A percentile compares a stretch with the other conserved stretches of the same genome.
These are phyloP conservation scores for Blastobotrys capitulatus DNA, from an alignment of 1,139 yeast genomes.

Conservation along the genomic window DNA sequence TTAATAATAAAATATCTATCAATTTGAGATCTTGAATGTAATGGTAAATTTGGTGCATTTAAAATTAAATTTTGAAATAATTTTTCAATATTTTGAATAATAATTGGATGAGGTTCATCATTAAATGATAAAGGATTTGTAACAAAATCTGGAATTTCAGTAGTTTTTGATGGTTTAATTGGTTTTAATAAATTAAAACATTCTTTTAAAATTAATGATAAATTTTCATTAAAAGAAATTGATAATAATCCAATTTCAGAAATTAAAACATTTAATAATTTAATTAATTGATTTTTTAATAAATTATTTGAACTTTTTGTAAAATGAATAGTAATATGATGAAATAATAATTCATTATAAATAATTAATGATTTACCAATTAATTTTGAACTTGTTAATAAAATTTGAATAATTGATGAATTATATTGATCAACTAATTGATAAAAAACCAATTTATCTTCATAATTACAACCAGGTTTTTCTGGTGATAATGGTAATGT, in stretches of 20 bases:
- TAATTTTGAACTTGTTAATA: constrained; percentile 15
- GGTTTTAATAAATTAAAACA: constrained; percentile 22
- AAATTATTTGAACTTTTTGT: constrained; percentile 7
- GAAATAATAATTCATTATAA: constrained; percentile 24
- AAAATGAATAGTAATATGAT: constrained; percentile 20
- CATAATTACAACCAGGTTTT: constrained; percentile 18
- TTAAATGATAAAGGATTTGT: constrained; percentile 61
- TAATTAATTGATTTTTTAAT: constrained; percentile 13
- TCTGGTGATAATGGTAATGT: constrained; percentile 19
- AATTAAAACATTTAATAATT: constrained; percentile 18
- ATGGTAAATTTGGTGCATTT: constrained; percentile 48
- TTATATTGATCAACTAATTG: constrained; percentile 22
- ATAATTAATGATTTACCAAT: constrained; percentile 22
- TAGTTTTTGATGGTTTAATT: constrained; percentile 10
- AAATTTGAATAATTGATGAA: constrained; percentile 16
- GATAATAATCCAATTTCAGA: constrained; percentile 17
- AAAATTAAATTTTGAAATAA: constrained; percentile 49
- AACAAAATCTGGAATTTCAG: constrained; percentile 56
- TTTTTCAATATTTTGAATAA: constrained; percentile 39
- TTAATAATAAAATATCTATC: constrained; percentile 48
- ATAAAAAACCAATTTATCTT: constrained; percentile 18
- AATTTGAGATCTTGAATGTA: constrained; percentile 59
- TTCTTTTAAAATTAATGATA: constrained; percentile 19
- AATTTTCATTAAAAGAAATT: constrained; percentile 13
- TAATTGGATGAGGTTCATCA: constrained; percentile 37